Evolutionary conservation across 2,329 filamentous ascomycete species (phyloP).

Genomic region (Drechslera avenae): DNA sequence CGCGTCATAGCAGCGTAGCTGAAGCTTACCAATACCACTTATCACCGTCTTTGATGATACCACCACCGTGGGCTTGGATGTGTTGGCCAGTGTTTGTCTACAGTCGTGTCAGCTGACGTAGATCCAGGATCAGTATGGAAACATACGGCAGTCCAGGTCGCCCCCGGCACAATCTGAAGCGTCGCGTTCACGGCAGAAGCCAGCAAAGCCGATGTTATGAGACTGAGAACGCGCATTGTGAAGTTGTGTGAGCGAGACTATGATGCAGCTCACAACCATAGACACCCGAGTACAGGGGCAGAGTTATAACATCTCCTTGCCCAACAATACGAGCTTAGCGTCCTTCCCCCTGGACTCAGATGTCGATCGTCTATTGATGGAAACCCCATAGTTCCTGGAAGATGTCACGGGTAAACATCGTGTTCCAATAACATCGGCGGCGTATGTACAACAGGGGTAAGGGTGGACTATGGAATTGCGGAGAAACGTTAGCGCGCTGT

Average conservation of each 20-base stretch:
- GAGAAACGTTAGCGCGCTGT: constrained; percentile 18
- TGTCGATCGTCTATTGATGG: constrained; percentile 14
- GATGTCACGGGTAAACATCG: constrained; percentile 17
- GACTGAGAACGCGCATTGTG: constrained; percentile 27
- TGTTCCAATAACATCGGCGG: constrained; percentile 9
- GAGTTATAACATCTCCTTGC: too few species aligned
- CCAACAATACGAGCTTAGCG: not conserved
- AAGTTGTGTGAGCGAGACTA: not conserved
- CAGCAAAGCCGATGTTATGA: constrained; percentile 21
- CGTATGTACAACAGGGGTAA: constrained; percentile 14
- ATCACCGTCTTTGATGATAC: constrained; percentile 62
- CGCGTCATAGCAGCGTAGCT: too few species aligned
- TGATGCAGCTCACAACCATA: not conserved
- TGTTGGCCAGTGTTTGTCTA: constrained; percentile 57
- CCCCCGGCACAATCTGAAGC: constrained; percentile 48
- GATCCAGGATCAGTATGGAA: not conserved
- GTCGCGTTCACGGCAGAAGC: constrained; percentile 33
- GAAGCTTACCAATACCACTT: constrained; percentile 60
- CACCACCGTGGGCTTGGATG: constrained; percentile 70
- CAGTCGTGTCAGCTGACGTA: constrained; percentile 7
- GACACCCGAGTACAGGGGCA: not conserved
- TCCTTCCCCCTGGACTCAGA: not conserved
- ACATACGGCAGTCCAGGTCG: constrained; percentile 48
- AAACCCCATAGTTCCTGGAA: not conserved
- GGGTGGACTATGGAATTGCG: constrained; percentile 20